Conservation (phyloP, 2,329 filamentous ascomycete species). For the Cucurbitaria berberidis region DNA sequence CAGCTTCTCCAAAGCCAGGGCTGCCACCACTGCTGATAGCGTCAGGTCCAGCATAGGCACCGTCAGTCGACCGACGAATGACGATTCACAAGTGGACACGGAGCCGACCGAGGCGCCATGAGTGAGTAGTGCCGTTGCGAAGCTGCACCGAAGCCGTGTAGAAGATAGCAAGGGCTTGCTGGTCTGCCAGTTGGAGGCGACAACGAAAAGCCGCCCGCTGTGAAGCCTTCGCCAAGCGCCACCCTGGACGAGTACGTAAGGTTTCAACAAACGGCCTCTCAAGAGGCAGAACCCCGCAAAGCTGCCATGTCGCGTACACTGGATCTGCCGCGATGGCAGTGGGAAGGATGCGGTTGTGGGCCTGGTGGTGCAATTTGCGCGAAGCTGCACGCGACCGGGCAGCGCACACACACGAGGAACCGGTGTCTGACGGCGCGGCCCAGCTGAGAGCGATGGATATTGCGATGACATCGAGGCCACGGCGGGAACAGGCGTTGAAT, state of each 20-base stretch:
- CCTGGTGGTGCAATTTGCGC: conserved; percentile 26
- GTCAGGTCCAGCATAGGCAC: conserved; percentile 30
- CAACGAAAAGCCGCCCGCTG: conserved; percentile 32
- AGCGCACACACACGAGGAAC: conserved; percentile 16
- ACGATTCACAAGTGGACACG: conserved; percentile 23
- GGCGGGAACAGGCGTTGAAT: conserved; percentile 21
- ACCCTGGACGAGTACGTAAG: conserved; percentile 15
- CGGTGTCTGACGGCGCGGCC: conserved; percentile 16
- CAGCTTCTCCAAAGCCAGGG: conserved; percentile 31
- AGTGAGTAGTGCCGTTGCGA: conserved; percentile 30
- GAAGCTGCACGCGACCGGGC: conserved; percentile 26
- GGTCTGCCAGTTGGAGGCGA: conserved; percentile 24
- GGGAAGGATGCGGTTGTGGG: conserved; percentile 3
- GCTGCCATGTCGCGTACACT: conserved; percentile 13
- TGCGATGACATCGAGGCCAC: conserved; percentile 35
- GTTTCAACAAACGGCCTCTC: conserved; percentile 16
- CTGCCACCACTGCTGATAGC: conserved; percentile 32
- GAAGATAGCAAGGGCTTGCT: conserved; percentile 39
- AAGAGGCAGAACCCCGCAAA: conserved; percentile 23
- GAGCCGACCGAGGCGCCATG: conserved; percentile 46
- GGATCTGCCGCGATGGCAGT: conserved; percentile 16
- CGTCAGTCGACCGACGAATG: conserved; percentile 28
- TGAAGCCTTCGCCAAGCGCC: conserved; percentile 31
- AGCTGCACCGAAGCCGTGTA: conserved; percentile 47
- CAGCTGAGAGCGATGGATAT: conserved; percentile 30